These are phyloP conservation scores for Amanita brunnescens DNA, from an alignment of 768 basidiomycete species.

Conservation along the genomic window DNA sequence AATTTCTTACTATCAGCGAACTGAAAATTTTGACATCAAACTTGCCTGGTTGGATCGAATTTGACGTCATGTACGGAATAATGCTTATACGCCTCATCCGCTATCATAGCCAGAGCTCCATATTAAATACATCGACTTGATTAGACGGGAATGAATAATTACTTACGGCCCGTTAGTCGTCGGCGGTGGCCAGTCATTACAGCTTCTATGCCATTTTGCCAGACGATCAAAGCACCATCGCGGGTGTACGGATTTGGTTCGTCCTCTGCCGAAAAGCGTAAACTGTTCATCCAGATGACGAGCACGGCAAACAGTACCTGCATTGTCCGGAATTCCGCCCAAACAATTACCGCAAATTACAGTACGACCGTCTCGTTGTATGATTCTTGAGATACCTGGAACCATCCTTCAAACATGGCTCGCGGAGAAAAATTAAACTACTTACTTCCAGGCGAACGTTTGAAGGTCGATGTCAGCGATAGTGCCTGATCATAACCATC, in stretches of 20 bases:
- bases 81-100: slow-evolving; percentile 25
- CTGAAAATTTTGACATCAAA: not conserved
- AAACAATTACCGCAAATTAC: slow-evolving; percentile 37
- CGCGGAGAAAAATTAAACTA: slow-evolving; percentile 3
- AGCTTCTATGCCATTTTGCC: slow-evolving; percentile 17
- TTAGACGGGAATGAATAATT: not conserved
- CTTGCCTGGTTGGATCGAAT: slow-evolving; percentile 42
- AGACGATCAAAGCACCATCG: slow-evolving; percentile 37
- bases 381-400: slow-evolving; percentile 43
- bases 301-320: slow-evolving; percentile 15
- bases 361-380: slow-evolving; percentile 34
- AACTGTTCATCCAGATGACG: not conserved
- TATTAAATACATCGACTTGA: not conserved
- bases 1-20: slow-evolving; percentile 3
- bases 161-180: slow-evolving; percentile 7
- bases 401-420: not conserved
- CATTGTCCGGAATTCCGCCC: slow-evolving; percentile 33
- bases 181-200: slow-evolving; percentile 16
- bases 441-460: slow-evolving; percentile 37
- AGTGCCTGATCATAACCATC: slow-evolving; percentile 1
- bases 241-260: slow-evolving; percentile 34
- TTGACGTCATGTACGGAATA: slow-evolving; percentile 50
- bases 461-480: slow-evolving; percentile 24
- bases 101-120: slow-evolving; percentile 10
- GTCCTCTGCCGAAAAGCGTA: slow-evolving; percentile 15